Evolutionary conservation across 2,329 filamentous ascomycete genomes (phyloP).

Genomic region (Mollisia scopiformis): DNA sequence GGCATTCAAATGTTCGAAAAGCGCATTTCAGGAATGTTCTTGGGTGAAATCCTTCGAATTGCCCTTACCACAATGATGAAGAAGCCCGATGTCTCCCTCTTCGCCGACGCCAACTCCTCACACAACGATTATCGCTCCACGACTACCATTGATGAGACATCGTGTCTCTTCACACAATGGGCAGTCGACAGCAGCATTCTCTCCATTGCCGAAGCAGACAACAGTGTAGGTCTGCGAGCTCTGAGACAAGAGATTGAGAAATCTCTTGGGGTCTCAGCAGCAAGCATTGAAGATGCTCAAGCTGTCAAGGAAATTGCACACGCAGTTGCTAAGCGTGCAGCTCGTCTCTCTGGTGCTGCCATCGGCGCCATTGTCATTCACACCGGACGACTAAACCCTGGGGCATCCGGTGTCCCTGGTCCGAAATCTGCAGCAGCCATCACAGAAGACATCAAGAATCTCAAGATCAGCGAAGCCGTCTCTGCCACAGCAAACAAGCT

Average conservation of each 20-base stretch:
- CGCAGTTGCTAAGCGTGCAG: conserved; percentile 86
- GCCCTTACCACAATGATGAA: conserved; percentile 74
- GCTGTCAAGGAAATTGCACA: conserved; percentile 83
- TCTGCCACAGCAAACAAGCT: conserved; percentile 32
- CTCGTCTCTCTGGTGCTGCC: conserved; percentile 84
- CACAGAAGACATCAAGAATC: conserved; percentile 29
- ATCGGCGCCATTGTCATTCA: conserved; percentile 84
- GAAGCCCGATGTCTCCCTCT: conserved; percentile 68
- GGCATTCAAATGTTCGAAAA: conserved; percentile 99
- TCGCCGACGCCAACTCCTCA: conserved; percentile 75
- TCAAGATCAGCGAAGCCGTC: conserved; percentile 29
- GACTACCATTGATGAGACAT: conserved; percentile 67
- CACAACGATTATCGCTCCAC: conserved; percentile 72
- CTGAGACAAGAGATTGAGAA: conserved; percentile 80
- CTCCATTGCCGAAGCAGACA: conserved; percentile 83
- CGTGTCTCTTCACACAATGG: conserved; percentile 78
- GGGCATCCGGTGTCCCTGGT: conserved; percentile 11
- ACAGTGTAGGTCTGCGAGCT: conserved; percentile 69
- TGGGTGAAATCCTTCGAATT: conserved; percentile 88
- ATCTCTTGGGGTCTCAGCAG: conserved; percentile 73
- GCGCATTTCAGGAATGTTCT: conserved; percentile 96
- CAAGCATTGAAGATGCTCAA: conserved; percentile 81
- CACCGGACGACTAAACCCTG: conserved; percentile 69
- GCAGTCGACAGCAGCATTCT: conserved; percentile 90
- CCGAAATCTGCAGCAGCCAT: conserved; percentile 31